Percentiles rank a stretch among this genome's conserved stretches.
Conservation (phyloP, 2,329 filamentous ascomycete genomes). For the Alternaria triticina region DNA sequence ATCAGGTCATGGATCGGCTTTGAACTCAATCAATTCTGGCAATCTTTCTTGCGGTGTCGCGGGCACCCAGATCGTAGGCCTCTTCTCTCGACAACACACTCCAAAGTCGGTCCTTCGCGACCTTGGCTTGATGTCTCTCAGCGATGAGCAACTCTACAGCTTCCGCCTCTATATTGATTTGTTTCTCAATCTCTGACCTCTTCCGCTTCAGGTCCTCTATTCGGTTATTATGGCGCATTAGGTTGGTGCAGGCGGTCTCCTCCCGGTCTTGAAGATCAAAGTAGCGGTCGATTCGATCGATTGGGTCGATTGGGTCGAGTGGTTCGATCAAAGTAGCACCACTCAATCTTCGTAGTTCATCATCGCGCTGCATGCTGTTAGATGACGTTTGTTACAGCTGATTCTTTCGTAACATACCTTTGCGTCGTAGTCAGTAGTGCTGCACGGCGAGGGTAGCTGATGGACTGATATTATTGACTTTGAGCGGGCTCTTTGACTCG, state of each 20-base stretch:
- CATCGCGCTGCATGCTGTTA: neutral
- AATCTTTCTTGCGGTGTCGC: neutral
- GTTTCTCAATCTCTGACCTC: neutral
- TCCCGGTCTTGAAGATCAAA: neutral
- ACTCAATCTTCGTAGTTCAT: neutral
- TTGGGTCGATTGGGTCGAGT: neutral
- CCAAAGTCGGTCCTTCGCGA: neutral
- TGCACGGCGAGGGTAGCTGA: neutral
- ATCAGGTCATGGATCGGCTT: neutral
- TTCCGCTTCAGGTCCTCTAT: neutral
- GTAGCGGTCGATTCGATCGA: neutral
- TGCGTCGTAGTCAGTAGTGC: neutral
- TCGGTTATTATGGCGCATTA: neutral
- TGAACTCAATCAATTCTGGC: neutral
- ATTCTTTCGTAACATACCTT: neutral
- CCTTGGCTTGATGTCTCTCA: neutral
- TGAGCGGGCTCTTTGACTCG: neutral
- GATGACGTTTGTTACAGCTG: neutral
- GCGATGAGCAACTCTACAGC: neutral
- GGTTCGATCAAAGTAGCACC: neutral
- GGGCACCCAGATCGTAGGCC: neutral
- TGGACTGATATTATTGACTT: neutral
- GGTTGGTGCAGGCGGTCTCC: neutral
- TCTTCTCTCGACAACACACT: neutral
- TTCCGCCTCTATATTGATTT: neutral